A percentile compares a stretch with the other conserved stretches of the same genome.
Conservation (phyloP, 1,139 yeast genomes). For the Geotrichum citri-aurantii region DNA sequence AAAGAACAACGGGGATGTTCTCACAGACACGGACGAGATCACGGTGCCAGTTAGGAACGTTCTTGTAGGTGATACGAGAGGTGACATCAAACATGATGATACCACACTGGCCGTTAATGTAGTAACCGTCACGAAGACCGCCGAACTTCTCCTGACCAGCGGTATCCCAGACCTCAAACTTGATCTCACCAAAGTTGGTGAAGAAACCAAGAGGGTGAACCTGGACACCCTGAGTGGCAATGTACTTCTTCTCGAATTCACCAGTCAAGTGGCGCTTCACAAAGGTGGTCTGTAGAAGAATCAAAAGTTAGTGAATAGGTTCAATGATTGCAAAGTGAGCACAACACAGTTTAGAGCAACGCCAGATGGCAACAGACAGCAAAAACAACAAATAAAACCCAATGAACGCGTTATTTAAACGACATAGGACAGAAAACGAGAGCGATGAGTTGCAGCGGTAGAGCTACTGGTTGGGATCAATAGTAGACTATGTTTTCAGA, state of each 20-base stretch:
- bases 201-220: slow-evolving; percentile 97
- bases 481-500: neutral
- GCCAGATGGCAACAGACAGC: neutral
- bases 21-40: slow-evolving; percentile 99
- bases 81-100: slow-evolving; percentile 99
- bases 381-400: neutral
- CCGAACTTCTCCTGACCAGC: slow-evolving; percentile 99
- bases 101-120: slow-evolving; percentile 99
- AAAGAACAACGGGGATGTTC: slow-evolving; percentile 96
- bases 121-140: slow-evolving; percentile 98
- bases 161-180: slow-evolving; percentile 99
- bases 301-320: neutral
- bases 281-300: slow-evolving; percentile 69
- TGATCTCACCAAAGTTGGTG: slow-evolving; percentile 98
- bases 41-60: slow-evolving; percentile 99
- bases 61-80: slow-evolving; percentile 97
- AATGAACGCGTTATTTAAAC: neutral
- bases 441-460: neutral
- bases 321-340: neutral
- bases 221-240: slow-evolving; percentile 98
- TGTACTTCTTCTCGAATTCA: slow-evolving; percentile 98
- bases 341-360: neutral
- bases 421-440: neutral
- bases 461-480: neutral
- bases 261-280: slow-evolving; percentile 99